phyloP scores from a whole-genome alignment of 208 protist genomes.

The Leishmania amazonensis region DNA sequence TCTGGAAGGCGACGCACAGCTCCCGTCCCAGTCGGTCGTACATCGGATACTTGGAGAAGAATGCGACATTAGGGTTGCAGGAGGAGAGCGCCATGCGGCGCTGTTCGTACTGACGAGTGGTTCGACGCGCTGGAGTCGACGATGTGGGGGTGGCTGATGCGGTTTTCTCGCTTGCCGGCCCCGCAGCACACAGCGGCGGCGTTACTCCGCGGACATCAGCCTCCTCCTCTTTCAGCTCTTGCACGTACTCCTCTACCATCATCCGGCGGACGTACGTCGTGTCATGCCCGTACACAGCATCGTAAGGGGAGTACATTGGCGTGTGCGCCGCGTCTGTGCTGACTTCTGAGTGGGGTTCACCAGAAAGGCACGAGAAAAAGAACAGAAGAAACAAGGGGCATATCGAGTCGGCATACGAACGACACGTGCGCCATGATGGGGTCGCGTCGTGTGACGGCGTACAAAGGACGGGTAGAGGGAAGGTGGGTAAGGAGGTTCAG shows the following conservation, averaged over 20 bases:
- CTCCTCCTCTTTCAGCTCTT: constrained; percentile 58
- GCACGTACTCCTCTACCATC: constrained; percentile 61
- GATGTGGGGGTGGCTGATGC: not conserved
- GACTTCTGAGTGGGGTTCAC: not conserved
- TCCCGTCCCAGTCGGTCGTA: constrained; percentile 76
- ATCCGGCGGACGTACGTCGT: constrained; percentile 70
- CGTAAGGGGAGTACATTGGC: constrained; percentile 55
- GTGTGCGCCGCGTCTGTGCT: not conserved
- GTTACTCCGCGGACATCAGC: constrained; percentile 14
- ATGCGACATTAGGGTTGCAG: constrained; percentile 60
- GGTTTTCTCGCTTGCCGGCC: not conserved
- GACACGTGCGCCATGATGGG: not conserved
- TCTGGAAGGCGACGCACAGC: constrained; percentile 80
- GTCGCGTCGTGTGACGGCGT: not conserved
- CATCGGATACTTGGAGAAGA: constrained; percentile 76
- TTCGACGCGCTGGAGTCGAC: not conserved
- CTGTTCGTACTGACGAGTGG: constrained; percentile 30
- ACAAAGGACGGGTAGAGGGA: not conserved
- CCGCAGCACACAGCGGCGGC: not conserved
- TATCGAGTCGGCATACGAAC: not conserved
- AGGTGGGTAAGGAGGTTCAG: too few species aligned
- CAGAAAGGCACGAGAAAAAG: not conserved
- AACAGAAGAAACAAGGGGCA: not conserved
- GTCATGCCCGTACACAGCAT: constrained; percentile 79
- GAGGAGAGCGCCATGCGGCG: constrained; percentile 57